A percentile compares a stretch with the other conserved stretches of the same genome.
Conservation (phyloP, 1,284 basidiomycete genomes). For the Neolentinus lepideus region DNA sequence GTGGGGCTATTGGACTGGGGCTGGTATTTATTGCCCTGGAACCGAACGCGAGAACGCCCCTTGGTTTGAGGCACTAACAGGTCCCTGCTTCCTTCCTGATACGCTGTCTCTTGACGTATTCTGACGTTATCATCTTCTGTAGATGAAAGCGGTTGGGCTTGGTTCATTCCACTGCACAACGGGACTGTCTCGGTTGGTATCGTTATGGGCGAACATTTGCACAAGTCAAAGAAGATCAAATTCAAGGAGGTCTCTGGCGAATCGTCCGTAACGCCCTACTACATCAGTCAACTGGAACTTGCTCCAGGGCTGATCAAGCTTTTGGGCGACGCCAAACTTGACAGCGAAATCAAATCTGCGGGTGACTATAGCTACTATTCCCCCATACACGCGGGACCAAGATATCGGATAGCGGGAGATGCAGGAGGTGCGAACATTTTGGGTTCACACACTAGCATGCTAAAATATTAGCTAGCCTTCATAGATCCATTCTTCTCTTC, state of each 20-base stretch:
- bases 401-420: constrained; percentile 36
- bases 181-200: constrained; percentile 40
- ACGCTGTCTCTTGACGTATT: no score
- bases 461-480: constrained; percentile 12
- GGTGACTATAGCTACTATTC: constrained; percentile 40
- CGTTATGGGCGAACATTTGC: constrained; percentile 31
- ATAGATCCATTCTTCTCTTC: constrained; percentile 29
- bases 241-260: neutral
- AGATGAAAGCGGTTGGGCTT: constrained; percentile 44
- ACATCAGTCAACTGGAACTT: neutral
- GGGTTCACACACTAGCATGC: neutral
- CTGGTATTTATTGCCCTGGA: constrained; percentile 42
- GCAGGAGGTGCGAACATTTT: constrained; percentile 28
- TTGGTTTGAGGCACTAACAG: constrained; percentile 63
- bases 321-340: neutral
- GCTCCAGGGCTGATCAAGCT: neutral
- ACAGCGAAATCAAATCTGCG: constrained; percentile 14
- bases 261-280: neutral
- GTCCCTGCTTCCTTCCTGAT: constrained; percentile 31
- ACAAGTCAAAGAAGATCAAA: constrained; percentile 15
- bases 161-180: constrained; percentile 43
- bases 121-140: neutral
- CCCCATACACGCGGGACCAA: constrained; percentile 28
- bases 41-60: constrained; percentile 45
- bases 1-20: constrained; percentile 69